Conservation (phyloP, 2,329 filamentous ascomycete species). For the Mycosphaerella arachidis region DNA sequence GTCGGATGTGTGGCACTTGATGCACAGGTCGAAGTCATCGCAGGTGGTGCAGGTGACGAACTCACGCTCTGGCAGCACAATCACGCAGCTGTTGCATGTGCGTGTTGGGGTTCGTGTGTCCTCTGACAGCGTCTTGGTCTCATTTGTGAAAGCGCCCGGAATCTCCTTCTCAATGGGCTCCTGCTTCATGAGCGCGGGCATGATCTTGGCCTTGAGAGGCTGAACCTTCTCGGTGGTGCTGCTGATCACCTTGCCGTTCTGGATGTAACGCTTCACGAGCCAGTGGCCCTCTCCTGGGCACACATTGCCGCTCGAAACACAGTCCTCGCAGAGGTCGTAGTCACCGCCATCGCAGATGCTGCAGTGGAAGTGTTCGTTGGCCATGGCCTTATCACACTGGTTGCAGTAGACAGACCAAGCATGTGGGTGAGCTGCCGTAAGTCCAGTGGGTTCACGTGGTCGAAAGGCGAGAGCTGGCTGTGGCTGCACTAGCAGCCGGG, state of each 20-base stretch:
- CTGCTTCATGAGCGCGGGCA: conserved; percentile 20
- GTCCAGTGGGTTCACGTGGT: conserved; percentile 34
- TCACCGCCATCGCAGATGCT: conserved; percentile 88
- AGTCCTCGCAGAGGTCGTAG: conserved; percentile 83
- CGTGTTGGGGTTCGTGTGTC: conserved; percentile 46
- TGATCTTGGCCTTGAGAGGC: conserved; percentile 34
- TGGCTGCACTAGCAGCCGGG: conserved; percentile 11
- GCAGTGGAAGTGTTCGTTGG: conserved; percentile 87
- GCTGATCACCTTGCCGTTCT: conserved; percentile 72
- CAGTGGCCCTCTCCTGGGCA: conserved; percentile 80
- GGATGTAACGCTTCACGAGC: conserved; percentile 86
- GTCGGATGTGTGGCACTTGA: conserved; percentile 68
- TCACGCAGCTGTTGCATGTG: conserved; percentile 69
- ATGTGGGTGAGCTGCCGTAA: conserved; percentile 34
- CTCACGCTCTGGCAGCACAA: conserved; percentile 62
- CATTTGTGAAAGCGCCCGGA: conserved; percentile 43
- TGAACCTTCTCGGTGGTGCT: conserved; percentile 77
- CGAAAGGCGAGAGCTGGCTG: conserved; percentile 36
- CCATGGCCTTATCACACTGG: conserved; percentile 72
- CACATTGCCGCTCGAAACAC: conserved; percentile 68
- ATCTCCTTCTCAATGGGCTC: conserved; percentile 37
- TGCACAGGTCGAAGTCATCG: conserved; percentile 89
- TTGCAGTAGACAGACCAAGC: conserved; percentile 90
- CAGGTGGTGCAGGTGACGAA: conserved; percentile 84
- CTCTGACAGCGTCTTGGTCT: conserved; percentile 39